Percentiles rank a stretch among this genome's conserved stretches.
phyloP scores from a whole-genome alignment of 2,329 filamentous ascomycete species.

The Nannizziopsis barbatae region DNA sequence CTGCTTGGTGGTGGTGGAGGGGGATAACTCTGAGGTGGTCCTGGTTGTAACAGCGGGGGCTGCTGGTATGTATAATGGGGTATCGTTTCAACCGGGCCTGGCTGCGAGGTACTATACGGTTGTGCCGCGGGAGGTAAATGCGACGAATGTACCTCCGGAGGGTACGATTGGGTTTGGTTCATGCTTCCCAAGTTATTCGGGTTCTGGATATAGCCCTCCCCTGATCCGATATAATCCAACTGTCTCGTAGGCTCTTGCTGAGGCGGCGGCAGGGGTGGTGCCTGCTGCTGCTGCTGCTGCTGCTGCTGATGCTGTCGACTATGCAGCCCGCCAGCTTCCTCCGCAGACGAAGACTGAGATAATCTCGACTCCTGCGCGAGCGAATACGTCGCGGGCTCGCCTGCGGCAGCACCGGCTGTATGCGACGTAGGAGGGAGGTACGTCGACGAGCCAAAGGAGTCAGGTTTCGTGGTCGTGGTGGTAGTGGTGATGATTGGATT shows the following conservation, averaged over 20 bases:
- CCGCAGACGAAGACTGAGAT: slow-evolving; percentile 48
- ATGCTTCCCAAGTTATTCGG: slow-evolving; percentile 46
- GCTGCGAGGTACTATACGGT: slow-evolving; percentile 61
- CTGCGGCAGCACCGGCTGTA: slow-evolving; percentile 46
- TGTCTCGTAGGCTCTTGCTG: slow-evolving; percentile 27
- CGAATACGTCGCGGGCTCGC: slow-evolving; percentile 46
- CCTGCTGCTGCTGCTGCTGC: slow-evolving; percentile 13
- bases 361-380: slow-evolving; percentile 50
- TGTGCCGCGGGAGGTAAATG: slow-evolving; percentile 73
- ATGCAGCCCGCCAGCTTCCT: slow-evolving; percentile 43
- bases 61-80: slow-evolving; percentile 68
- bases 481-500: slow-evolving; percentile 54
- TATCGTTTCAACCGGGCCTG: slow-evolving; percentile 62
- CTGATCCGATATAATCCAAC: slow-evolving; percentile 27
- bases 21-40: slow-evolving; percentile 57
- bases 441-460: slow-evolving; percentile 36
- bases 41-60: slow-evolving; percentile 62
- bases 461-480: slow-evolving; percentile 62
- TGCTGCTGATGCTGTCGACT: slow-evolving; percentile 14
- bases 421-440: slow-evolving; percentile 36
- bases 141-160: slow-evolving; percentile 62
- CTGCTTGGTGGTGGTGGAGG: slow-evolving; percentile 42
- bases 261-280: slow-evolving; percentile 12
- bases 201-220: slow-evolving; percentile 34
- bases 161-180: slow-evolving; percentile 72